phyloP scores from a whole-genome alignment of 1,284 basidiomycete species.

The Ganoderma sp. region DNA sequence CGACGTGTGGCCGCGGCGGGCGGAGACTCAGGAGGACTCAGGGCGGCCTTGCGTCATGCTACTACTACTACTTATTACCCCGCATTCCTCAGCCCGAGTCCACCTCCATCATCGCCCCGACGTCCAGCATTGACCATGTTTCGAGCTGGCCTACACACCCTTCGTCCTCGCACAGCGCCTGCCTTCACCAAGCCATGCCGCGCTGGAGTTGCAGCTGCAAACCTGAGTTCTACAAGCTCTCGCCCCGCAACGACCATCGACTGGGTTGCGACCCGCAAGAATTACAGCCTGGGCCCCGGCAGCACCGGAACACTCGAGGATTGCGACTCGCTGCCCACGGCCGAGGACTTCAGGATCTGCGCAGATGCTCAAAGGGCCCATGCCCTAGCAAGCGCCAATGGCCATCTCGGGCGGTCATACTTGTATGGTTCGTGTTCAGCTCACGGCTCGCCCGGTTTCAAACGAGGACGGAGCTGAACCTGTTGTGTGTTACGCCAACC shows the following conservation, averaged over 20 bases:
- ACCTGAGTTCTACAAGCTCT: background rate
- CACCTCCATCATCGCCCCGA: background rate
- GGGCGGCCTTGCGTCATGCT: slow-evolving; percentile 9
- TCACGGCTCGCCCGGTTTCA: background rate
- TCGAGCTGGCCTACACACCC: slow-evolving; percentile 3
- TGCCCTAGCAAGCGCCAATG: background rate
- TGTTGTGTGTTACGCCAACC: slow-evolving; percentile 5
- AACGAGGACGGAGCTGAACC: background rate
- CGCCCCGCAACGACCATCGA: background rate
- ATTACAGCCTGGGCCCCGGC: background rate
- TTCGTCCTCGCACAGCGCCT: background rate
- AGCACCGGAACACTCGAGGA: slow-evolving; percentile 3
- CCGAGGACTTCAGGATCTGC: background rate
- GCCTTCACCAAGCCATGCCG: background rate
- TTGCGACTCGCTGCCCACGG: background rate
- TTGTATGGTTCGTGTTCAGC: slow-evolving; percentile 53
- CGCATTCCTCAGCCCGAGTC: background rate
- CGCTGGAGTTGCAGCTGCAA: slow-evolving; percentile 1
- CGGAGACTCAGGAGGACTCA: background rate
- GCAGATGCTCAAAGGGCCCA: background rate
- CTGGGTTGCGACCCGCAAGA: background rate
- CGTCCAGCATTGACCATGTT: slow-evolving; percentile 9
- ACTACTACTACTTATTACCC: background rate
- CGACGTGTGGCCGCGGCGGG: background rate
- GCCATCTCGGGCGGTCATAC: slow-evolving; percentile 58